A percentile compares a stretch with the other conserved stretches of the same genome.
phyloP scores from a whole-genome alignment of 2,329 filamentous ascomycete genomes.

The Claviceps spartinae region DNA sequence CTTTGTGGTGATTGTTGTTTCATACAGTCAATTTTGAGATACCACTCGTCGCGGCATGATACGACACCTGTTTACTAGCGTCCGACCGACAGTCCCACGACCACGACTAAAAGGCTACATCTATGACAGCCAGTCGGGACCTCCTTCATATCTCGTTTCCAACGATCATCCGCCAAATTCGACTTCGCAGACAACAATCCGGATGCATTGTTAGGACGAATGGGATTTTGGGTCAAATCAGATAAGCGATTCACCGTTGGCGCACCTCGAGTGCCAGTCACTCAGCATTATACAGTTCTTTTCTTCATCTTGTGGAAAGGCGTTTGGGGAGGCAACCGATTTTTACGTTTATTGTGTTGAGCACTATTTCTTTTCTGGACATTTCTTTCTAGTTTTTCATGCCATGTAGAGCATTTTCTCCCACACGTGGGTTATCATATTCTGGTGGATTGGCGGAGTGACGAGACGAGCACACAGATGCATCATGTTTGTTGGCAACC shows the following conservation, averaged over 20 bases:
- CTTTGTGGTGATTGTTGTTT: not conserved
- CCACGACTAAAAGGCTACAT: not conserved
- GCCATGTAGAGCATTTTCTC: constrained; percentile 1
- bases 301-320: not conserved
- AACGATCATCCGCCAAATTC: not conserved
- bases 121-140: not conserved
- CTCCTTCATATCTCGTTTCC: not conserved
- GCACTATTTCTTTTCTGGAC: not conserved
- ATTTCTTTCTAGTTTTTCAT: not conserved
- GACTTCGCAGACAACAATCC: not conserved
- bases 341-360: constrained; percentile 1
- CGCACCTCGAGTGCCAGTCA: constrained; percentile 1
- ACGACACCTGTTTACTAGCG: not conserved
- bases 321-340: constrained; percentile 3
- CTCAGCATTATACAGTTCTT: not conserved
- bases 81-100: not conserved
- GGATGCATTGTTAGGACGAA: not conserved
- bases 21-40: not conserved
- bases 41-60: not conserved
- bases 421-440: not conserved
- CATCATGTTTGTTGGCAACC: not conserved
- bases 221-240: not conserved
- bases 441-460: not conserved
- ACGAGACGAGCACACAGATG: not conserved
- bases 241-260: not conserved